A percentile compares a stretch with the other conserved stretches of the same genome.
These are phyloP conservation scores for Cutaneotrichosporon dermatis DNA, from an alignment of 1,284 basidiomycete genomes.

Conservation along the genomic window DNA sequence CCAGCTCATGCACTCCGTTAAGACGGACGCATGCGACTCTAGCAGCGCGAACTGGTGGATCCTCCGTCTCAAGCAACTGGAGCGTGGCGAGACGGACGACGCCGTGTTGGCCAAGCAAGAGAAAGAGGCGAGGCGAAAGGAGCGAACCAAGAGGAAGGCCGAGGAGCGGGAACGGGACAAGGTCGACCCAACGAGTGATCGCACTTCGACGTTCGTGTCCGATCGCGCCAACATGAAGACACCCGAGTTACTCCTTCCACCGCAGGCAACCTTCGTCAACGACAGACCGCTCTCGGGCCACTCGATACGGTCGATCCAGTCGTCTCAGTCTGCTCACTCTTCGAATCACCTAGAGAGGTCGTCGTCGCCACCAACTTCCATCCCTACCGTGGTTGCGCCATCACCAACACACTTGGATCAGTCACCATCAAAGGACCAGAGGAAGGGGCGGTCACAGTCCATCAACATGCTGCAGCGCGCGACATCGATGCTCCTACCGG, in stretches of 20 bases:
- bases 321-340: background rate
- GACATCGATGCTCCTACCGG: constrained; percentile 66
- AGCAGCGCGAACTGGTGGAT: constrained; percentile 96
- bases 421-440: constrained; percentile 22
- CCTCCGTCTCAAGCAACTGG: constrained; percentile 65
- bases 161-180: constrained; percentile 8
- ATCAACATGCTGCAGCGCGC: constrained; percentile 91
- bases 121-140: constrained; percentile 28
- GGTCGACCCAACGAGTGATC: background rate
- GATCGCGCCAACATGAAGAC: background rate
- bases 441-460: constrained; percentile 69
- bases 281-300: background rate
- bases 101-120: constrained; percentile 29
- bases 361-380: background rate
- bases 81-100: constrained; percentile 45
- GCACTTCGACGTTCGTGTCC: background rate
- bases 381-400: background rate
- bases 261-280: background rate
- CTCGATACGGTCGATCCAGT: background rate
- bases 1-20: constrained; percentile 88
- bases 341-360: background rate
- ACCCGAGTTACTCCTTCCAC: background rate
- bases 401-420: constrained; percentile 11
- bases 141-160: constrained; percentile 30
- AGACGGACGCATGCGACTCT: constrained; percentile 86